Evolutionary conservation across 2,329 filamentous ascomycete genomes (phyloP).

Genomic region (Colletotrichum trifolii): DNA sequence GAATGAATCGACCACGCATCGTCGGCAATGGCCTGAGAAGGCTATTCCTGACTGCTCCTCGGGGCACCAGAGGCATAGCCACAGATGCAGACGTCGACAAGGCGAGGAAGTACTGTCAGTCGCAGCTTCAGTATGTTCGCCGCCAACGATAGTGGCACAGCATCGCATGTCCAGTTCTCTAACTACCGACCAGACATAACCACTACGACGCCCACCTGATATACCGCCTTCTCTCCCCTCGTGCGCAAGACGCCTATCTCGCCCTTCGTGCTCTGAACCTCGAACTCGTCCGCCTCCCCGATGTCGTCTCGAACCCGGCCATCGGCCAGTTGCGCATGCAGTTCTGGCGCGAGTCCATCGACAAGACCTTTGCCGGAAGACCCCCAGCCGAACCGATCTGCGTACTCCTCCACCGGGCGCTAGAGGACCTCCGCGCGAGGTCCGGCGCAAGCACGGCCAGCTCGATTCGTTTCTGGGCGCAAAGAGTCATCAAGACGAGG

Average conservation of each 20-base stretch:
- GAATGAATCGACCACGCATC: conserved; percentile 54
- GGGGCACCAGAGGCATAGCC: conserved; percentile 47
- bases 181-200: conserved; percentile 71
- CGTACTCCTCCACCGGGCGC: conserved; percentile 79
- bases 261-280: conserved; percentile 93
- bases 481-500: conserved; percentile 81
- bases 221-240: conserved; percentile 82
- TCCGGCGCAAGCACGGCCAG: conserved; percentile 50
- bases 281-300: conserved; percentile 89
- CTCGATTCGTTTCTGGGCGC: conserved; percentile 77
- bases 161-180: background rate
- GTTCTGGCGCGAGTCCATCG: conserved; percentile 91
- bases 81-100: conserved; percentile 64
- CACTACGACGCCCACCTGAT: conserved; percentile 91
- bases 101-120: conserved; percentile 64
- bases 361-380: conserved; percentile 78
- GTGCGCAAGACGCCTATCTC: conserved; percentile 84
- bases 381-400: conserved; percentile 94
- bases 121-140: conserved; percentile 60
- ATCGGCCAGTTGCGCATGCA: conserved; percentile 91
- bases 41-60: conserved; percentile 43
- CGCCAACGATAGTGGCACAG: background rate
- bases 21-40: conserved; percentile 52
- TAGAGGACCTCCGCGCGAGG: conserved; percentile 67
- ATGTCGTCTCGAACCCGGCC: conserved; percentile 87